Evolutionary conservation across 306 rosid genomes (phyloP).

Genomic region (Fragaria vesca): DNA sequence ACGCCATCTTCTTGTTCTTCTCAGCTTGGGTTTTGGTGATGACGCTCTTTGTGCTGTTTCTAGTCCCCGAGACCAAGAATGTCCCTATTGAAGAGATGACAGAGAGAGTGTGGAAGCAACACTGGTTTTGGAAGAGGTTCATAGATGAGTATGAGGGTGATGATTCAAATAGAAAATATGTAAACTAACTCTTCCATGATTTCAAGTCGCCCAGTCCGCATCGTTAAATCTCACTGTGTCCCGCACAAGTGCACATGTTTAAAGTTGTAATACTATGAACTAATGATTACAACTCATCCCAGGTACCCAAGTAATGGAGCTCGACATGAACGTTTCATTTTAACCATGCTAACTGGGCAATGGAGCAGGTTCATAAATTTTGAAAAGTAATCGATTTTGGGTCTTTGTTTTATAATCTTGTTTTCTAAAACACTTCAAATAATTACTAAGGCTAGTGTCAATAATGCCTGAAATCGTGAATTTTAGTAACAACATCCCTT

Average conservation of each 20-base stretch:
- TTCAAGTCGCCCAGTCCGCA: background rate
- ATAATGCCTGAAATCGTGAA: no score
- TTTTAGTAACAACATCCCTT: no score
- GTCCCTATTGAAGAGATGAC: conserved; percentile 83
- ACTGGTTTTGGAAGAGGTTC: conserved; percentile 83
- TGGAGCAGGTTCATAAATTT: no score
- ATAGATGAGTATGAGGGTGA: conserved; percentile 26
- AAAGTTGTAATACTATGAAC: background rate
- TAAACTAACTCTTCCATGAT: background rate
- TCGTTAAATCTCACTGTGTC: background rate
- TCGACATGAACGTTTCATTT: no score
- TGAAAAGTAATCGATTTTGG: no score
- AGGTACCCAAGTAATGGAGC: no score
- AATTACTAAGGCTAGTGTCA: no score
- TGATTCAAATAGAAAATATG: background rate
- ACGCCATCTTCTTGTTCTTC: conserved; percentile 77
- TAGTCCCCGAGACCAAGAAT: conserved; percentile 78
- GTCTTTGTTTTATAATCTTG: no score
- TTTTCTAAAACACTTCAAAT: no score
- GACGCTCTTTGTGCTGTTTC: conserved; percentile 52
- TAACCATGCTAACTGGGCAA: no score
- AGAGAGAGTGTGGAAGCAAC: conserved; percentile 70
- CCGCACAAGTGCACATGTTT: background rate
- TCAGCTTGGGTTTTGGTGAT: conserved; percentile 70
- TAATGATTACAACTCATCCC: background rate